Base-by-base conservation (phyloP, 179 eudicot genomes). In the Drosera spatulata region DNA sequence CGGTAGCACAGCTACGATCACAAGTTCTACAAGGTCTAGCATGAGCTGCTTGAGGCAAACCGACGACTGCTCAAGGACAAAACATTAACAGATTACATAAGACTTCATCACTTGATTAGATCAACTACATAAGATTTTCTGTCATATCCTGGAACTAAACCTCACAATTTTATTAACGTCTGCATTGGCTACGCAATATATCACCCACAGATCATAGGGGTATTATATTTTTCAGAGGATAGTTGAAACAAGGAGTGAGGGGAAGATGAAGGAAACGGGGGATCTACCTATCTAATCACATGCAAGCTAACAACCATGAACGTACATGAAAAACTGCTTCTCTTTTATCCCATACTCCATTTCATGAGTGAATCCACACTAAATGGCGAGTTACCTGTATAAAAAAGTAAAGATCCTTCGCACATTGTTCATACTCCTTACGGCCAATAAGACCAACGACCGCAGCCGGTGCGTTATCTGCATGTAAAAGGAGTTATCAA, bases 391-490 rank as follows among this genome's bases (percentile, higher is more conserved):
- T 62, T 68, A 89, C 99, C 99, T 93, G 99, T 68, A 93, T 82
- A 78, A 89, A 93, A 75, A 71, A 86, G 71, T 93, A 93, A 58
- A 93, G 82, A 81, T 93, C 99, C 68, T 83, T 84, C 15, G 97
- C 95, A 78, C 95, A 86, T 60, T 82, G 87, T 67, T 93, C 99
- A 79, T 89, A 89, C 74, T 89, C 95, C 79, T 85, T 93, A 6
- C 80, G 91, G 57, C 99, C 99, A 72, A 93, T 82, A 66, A 93
- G 93, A 66, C 95, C 73, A 44, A 83, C 94, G 55, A 93, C 74
- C 62, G 99, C 86, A 67, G 95, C 83, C 14, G 97, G 97, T 59
- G 97, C 95, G 58, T 86, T 82, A 69, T 84, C 99, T 89, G 83
- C 70, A 75, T 22, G 54, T 56, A 39, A 64, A 40, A 53, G 41